Percentiles rank a stretch among this genome's conserved stretches.
Evolutionary conservation across 441 rosid species (phyloP).

Genomic region (Flueggea neowawraea): DNA sequence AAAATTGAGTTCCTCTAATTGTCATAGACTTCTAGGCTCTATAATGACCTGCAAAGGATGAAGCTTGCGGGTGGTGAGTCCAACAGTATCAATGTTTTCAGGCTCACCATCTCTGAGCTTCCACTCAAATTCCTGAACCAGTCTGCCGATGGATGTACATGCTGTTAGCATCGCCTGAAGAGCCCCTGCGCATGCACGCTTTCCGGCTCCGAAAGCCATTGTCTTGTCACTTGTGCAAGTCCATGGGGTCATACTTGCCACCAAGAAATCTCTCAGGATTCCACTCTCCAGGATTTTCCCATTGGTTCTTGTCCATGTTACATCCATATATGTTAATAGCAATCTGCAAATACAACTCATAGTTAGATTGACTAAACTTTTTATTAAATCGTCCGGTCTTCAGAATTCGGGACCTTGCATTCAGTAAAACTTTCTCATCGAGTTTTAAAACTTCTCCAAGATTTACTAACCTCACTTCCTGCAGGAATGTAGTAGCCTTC

Average conservation of each 20-base stretch:
- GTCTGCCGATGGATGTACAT: slow-evolving; percentile 58
- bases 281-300: slow-evolving; percentile 71
- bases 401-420: too few relatives aligned
- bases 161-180: slow-evolving; percentile 61
- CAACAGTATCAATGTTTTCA: slow-evolving; percentile 59
- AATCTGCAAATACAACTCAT: slow-evolving; percentile 38
- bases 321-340: slow-evolving; percentile 85
- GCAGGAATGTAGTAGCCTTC: slow-evolving; percentile 73
- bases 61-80: slow-evolving; percentile 65
- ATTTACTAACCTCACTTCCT: slow-evolving; percentile 53
- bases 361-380: not conserved
- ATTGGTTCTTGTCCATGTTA: slow-evolving; percentile 72
- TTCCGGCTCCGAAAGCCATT: slow-evolving; percentile 89
- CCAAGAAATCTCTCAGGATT: slow-evolving; percentile 63
- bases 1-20: too few relatives aligned
- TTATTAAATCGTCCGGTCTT: too few relatives aligned
- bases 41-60: slow-evolving; percentile 53
- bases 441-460: too few relatives aligned
- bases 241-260: slow-evolving; percentile 39
- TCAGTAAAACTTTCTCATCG: too few relatives aligned
- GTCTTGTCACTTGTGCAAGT: slow-evolving; percentile 63
- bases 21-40: slow-evolving; percentile 39
- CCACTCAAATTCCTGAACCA: slow-evolving; percentile 79
- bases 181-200: slow-evolving; percentile 75
- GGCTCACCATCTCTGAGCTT: slow-evolving; percentile 49